A percentile compares a stretch with the other conserved stretches of the same genome.
phyloP scores from a whole-genome alignment of 2,329 filamentous ascomycete genomes.

The Rhytidhysteron rufulum region DNA sequence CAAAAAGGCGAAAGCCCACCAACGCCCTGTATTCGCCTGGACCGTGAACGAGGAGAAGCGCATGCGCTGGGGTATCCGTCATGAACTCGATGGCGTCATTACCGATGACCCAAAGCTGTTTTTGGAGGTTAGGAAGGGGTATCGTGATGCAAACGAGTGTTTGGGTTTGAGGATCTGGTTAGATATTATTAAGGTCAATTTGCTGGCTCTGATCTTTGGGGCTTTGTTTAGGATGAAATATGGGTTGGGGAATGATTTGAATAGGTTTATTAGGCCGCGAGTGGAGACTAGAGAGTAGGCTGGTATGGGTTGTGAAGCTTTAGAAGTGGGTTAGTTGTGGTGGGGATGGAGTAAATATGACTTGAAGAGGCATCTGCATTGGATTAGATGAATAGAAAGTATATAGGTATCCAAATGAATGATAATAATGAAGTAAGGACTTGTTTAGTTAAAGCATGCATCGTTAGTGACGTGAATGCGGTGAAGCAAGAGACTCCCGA shows the following conservation, averaged over 20 bases:
- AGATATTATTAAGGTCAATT: slow-evolving; percentile 28
- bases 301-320: too few relatives aligned
- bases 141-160: slow-evolving; percentile 34
- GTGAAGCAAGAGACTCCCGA: too few relatives aligned
- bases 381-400: neutral
- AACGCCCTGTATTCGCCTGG: slow-evolving; percentile 70
- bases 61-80: slow-evolving; percentile 77
- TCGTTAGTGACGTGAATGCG: too few relatives aligned
- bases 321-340: too few relatives aligned
- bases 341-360: too few relatives aligned
- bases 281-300: slow-evolving; percentile 3
- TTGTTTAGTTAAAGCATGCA: too few relatives aligned
- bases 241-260: slow-evolving; percentile 16
- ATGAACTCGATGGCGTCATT: slow-evolving; percentile 71
- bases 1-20: slow-evolving; percentile 51
- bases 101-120: slow-evolving; percentile 77
- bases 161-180: slow-evolving; percentile 25
- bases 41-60: slow-evolving; percentile 75
- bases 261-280: slow-evolving; percentile 14
- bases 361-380: too few relatives aligned
- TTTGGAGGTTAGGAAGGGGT: slow-evolving; percentile 50
- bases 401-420: too few relatives aligned
- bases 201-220: slow-evolving; percentile 30
- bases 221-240: slow-evolving; percentile 29
- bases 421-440: too few relatives aligned